Conservation (phyloP, 495 filamentous ascomycete species). For the Xylaria castorea region DNA sequence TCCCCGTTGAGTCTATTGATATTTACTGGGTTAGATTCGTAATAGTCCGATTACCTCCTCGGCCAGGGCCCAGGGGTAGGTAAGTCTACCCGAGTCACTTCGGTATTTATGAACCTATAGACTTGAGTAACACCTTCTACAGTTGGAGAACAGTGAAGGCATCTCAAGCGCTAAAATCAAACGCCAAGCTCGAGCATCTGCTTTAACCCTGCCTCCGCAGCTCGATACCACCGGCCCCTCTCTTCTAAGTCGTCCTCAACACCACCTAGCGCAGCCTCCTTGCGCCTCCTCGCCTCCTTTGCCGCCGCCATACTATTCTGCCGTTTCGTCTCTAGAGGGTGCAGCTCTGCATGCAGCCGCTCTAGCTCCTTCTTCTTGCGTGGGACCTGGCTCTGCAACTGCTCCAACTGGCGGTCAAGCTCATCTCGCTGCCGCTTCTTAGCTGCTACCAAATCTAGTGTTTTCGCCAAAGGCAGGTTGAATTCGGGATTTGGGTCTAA, state of each 20-base stretch:
- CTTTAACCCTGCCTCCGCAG: constrained; percentile 71
- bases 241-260: constrained; percentile 83
- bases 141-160: not conserved
- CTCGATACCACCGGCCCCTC: constrained; percentile 80
- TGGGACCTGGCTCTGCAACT: constrained; percentile 69
- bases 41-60: too few relatives aligned
- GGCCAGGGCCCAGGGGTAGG: too few relatives aligned
- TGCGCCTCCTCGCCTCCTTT: constrained; percentile 79
- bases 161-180: constrained; percentile 10
- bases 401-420: constrained; percentile 71
- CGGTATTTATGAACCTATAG: not conserved
- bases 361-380: constrained; percentile 75
- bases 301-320: constrained; percentile 71
- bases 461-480: constrained; percentile 66
- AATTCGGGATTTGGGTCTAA: constrained; percentile 48
- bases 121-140: not conserved
- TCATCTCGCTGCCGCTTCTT: constrained; percentile 67
- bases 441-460: constrained; percentile 62
- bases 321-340: constrained; percentile 73
- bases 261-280: constrained; percentile 68
- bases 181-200: constrained; percentile 61
- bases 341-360: constrained; percentile 72
- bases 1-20: too few relatives aligned
- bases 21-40: too few relatives aligned
- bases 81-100: too few relatives aligned